Evolutionary conservation across 2,329 filamentous ascomycete species (phyloP).

Genomic region (Ascochyta viciae-villosae): DNA sequence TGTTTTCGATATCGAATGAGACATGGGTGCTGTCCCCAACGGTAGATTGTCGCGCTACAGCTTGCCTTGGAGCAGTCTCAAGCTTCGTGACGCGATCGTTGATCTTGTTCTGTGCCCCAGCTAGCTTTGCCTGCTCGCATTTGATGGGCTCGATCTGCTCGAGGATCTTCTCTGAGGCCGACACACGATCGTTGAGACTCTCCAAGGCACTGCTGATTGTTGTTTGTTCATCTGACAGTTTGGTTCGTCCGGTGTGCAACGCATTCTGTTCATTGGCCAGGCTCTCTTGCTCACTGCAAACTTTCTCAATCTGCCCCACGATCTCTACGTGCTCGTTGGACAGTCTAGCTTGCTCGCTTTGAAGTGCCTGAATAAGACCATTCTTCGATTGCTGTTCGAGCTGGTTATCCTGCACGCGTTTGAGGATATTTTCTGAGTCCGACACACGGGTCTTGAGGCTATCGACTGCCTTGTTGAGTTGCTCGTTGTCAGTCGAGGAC

Average conservation of each 20-base stretch:
- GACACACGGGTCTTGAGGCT: too few species aligned
- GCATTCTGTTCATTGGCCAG: background rate
- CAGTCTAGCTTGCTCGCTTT: background rate
- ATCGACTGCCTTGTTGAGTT: background rate
- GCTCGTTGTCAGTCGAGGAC: background rate
- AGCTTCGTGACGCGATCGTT: background rate
- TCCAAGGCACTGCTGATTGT: background rate
- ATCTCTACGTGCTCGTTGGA: background rate
- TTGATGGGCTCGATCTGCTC: background rate
- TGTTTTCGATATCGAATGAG: background rate
- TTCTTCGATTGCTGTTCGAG: background rate
- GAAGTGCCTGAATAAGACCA: background rate
- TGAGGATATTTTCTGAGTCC: too few species aligned
- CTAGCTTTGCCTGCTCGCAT: background rate
- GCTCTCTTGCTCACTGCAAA: background rate
- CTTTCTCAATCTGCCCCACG: background rate
- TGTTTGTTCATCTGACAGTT: background rate
- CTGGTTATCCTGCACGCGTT: too few species aligned
- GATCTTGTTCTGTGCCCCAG: background rate
- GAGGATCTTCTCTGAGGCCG: background rate
- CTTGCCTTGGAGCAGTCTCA: background rate
- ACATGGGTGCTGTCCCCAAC: background rate
- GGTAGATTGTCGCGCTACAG: background rate
- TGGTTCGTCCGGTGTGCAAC: background rate
- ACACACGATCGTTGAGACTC: background rate